Evolutionary conservation across 2,329 filamentous ascomycete genomes (phyloP).

Genomic region (Pseudogymnoascus pannorum): DNA sequence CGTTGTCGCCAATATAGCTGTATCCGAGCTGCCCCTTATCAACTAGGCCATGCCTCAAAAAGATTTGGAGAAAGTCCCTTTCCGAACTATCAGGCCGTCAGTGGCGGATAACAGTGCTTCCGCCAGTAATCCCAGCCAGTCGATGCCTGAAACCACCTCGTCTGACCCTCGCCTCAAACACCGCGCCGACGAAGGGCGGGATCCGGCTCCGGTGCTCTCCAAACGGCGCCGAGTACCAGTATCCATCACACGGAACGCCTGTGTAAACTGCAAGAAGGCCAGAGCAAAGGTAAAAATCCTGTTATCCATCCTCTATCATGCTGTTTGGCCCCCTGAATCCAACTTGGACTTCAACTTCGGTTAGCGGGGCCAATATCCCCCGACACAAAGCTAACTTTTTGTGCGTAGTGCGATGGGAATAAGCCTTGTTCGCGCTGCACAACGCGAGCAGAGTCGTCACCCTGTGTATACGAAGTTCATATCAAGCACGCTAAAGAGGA

Average conservation of each 20-base stretch:
- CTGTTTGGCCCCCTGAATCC: neutral
- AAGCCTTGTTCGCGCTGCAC: constrained; percentile 28
- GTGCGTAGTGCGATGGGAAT: constrained; percentile 28
- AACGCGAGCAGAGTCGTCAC: constrained; percentile 19
- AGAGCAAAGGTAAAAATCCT: constrained; percentile 29
- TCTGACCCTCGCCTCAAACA: constrained; percentile 20
- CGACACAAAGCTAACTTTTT: neutral
- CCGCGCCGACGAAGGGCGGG: constrained; percentile 18
- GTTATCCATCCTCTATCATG: neutral
- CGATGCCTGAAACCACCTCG: constrained; percentile 23
- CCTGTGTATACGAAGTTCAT: constrained; percentile 29
- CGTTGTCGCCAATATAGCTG: neutral
- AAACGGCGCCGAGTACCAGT: constrained; percentile 29
- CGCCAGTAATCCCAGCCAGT: constrained; percentile 20
- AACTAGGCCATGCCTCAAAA: neutral
- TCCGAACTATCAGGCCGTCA: constrained; percentile 1
- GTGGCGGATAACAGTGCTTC: constrained; percentile 17
- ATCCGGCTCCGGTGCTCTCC: constrained; percentile 11
- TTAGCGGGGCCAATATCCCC: neutral
- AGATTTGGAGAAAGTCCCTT: neutral
- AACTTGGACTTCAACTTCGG: neutral
- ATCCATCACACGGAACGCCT: constrained; percentile 30
- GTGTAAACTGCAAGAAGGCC: constrained; percentile 30
- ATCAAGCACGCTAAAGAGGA: constrained; percentile 31
- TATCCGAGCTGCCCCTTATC: neutral